phyloP scores from a whole-genome alignment of 148 eudicot genomes.

The Vaccinium macrocarpon region DNA sequence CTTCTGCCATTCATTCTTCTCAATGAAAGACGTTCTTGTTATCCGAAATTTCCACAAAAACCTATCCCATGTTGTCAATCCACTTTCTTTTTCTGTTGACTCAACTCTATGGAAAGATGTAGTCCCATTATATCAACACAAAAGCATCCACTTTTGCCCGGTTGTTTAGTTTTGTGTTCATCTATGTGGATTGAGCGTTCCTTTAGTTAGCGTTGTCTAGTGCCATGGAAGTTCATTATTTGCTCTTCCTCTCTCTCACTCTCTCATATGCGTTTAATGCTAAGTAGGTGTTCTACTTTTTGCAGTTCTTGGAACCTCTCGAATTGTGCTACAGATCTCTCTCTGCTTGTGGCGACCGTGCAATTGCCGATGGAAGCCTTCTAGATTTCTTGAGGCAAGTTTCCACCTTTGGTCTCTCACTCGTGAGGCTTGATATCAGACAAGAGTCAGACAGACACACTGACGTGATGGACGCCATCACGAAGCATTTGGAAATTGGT shows the following conservation, averaged over 20 bases:
- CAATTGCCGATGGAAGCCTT: slow-evolving; percentile 96
- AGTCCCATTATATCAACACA: no score
- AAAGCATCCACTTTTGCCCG: no score
- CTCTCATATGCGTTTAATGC: neutral
- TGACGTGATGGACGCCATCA: slow-evolving; percentile 92
- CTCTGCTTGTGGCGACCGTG: slow-evolving; percentile 81
- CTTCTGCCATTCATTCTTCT: neutral
- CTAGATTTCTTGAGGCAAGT: slow-evolving; percentile 95
- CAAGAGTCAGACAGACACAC: slow-evolving; percentile 97
- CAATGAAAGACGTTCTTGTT: neutral
- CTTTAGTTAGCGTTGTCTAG: slow-evolving; percentile 2
- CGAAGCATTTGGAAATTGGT: slow-evolving; percentile 81
- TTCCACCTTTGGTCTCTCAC: slow-evolving; percentile 91
- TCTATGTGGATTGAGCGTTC: slow-evolving; percentile 12
- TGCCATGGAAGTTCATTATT: neutral
- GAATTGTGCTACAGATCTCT: slow-evolving; percentile 94
- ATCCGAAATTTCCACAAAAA: neutral
- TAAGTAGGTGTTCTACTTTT: neutral
- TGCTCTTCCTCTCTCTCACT: neutral
- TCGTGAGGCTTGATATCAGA: slow-evolving; percentile 88
- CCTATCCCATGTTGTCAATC: neutral
- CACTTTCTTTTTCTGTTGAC: neutral
- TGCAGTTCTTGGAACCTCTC: slow-evolving; percentile 91
- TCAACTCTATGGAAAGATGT: neutral
- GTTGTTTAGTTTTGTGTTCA: neutral